Conservation (phyloP, 1,284 basidiomycete species). For the Apiotrichum montevideense region DNA sequence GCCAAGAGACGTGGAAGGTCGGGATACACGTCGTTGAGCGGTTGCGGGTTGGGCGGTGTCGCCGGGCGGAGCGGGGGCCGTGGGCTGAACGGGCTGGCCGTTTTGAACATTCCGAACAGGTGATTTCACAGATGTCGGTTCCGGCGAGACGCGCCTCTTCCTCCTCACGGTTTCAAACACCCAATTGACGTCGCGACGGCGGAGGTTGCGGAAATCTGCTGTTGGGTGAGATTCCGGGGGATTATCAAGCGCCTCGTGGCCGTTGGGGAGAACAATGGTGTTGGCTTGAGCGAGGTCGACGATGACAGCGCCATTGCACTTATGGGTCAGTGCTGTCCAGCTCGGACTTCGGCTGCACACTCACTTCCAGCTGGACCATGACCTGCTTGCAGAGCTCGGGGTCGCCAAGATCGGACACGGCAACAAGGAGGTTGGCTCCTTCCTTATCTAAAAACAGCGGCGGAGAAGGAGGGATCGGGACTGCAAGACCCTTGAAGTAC, state of each 20-base stretch:
- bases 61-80: too few relatives aligned
- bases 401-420: constrained; percentile 10
- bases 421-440: neutral
- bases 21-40: too few relatives aligned
- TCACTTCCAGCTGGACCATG: constrained; percentile 20
- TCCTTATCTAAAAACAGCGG: constrained; percentile 2
- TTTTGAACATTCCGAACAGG: too few relatives aligned
- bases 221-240: neutral
- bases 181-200: neutral
- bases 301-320: constrained; percentile 17
- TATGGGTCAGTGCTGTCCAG: too few relatives aligned
- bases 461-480: neutral
- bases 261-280: constrained; percentile 9
- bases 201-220: neutral
- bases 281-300: constrained; percentile 6
- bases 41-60: too few relatives aligned
- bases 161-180: neutral
- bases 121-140: too few relatives aligned
- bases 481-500: constrained; percentile 14
- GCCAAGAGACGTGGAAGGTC: neutral
- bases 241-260: constrained; percentile 4
- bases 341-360: neutral
- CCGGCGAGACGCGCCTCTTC: too few relatives aligned
- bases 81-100: too few relatives aligned
- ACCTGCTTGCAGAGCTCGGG: constrained; percentile 2